These are phyloP conservation scores for Hyaloscypha hepaticicola DNA, from an alignment of 495 filamentous ascomycete genomes.

Conservation along the genomic window DNA sequence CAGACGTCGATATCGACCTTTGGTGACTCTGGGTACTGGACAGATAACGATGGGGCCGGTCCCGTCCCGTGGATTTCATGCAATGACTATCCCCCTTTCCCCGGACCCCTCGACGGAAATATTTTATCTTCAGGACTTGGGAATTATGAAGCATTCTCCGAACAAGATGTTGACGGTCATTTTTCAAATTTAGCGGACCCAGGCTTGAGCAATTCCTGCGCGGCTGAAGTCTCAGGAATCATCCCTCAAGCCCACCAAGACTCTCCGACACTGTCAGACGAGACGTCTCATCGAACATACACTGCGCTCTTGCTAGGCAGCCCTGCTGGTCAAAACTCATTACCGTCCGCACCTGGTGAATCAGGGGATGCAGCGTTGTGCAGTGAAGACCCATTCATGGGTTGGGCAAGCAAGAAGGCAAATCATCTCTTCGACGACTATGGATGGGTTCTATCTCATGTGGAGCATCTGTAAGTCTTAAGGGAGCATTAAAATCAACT, in stretches of 20 bases:
- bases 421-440: constrained; percentile 21
- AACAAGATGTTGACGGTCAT: neutral
- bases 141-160: neutral
- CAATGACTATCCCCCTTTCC: neutral
- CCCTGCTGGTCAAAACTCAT: neutral
- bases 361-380: neutral
- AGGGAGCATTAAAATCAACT: no score
- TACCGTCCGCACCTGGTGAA: neutral
- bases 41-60: neutral
- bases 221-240: no score
- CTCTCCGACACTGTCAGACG: neutral
- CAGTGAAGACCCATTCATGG: constrained; percentile 21
- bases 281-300: neutral
- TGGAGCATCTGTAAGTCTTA: constrained; percentile 9
- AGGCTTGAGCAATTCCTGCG: neutral
- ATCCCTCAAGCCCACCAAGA: neutral
- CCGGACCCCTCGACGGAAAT: neutral
- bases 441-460: constrained; percentile 24
- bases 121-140: neutral
- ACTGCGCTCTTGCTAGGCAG: neutral
- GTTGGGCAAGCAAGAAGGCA: constrained; percentile 18
- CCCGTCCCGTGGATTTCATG: neutral
- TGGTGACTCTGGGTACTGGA: constrained; percentile 5
- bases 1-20: neutral
- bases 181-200: neutral